phyloP scores from a whole-genome alignment of 2,329 filamentous ascomycete species.

The Colletotrichum somersetense region DNA sequence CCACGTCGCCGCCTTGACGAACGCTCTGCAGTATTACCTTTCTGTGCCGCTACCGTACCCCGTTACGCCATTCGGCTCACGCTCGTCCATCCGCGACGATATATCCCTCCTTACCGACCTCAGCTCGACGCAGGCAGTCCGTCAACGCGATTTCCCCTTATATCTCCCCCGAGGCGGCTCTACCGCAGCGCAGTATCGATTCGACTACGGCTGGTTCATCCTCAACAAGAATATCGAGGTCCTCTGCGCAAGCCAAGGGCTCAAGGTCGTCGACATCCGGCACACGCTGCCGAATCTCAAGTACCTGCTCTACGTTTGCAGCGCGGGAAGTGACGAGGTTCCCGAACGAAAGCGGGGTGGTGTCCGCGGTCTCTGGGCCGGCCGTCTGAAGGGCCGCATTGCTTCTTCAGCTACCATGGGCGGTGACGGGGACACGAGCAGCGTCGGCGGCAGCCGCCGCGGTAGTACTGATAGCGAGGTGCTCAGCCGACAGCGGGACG shows the following conservation, averaged over 20 bases:
- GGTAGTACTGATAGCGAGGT: constrained; percentile 60
- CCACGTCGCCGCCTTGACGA: constrained; percentile 80
- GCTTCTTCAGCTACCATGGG: constrained; percentile 34
- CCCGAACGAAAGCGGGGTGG: constrained; percentile 73
- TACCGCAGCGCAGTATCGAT: constrained; percentile 83
- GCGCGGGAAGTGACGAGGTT: constrained; percentile 77
- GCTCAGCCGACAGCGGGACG: constrained; percentile 56
- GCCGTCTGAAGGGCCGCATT: constrained; percentile 56
- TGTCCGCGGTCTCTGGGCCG: constrained; percentile 69
- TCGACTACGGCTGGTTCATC: constrained; percentile 97
- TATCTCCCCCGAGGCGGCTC: constrained; percentile 74
- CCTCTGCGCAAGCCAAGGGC: constrained; percentile 72
- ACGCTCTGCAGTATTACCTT: constrained; percentile 86
- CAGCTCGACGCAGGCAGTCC: constrained; percentile 45
- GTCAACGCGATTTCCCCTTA: constrained; percentile 82
- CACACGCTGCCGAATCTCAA: constrained; percentile 95
- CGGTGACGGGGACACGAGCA: constrained; percentile 55
- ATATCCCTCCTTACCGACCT: constrained; percentile 68
- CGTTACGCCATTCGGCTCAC: constrained; percentile 78
- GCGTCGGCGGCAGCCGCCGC: constrained; percentile 55
- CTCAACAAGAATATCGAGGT: constrained; percentile 94
- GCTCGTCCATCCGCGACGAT: constrained; percentile 80
- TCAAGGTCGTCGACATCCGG: constrained; percentile 88
- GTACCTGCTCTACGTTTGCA: constrained; percentile 90
- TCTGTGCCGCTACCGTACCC: constrained; percentile 84